Conservation (phyloP, 805 yeast genomes). For the Candida vaughaniae region DNA sequence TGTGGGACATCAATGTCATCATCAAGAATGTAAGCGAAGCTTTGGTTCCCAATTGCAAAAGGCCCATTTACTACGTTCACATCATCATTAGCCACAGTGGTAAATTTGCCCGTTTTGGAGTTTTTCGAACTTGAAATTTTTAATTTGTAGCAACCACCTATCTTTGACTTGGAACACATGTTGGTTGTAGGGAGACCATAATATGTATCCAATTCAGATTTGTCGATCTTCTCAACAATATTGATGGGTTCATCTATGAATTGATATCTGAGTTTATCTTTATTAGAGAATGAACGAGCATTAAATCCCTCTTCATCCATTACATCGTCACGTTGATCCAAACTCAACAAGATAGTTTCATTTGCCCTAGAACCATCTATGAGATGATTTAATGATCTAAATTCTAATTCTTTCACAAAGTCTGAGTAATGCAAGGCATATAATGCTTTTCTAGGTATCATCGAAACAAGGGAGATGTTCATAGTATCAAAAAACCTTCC, state of each 20-base stretch:
- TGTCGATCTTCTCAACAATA: constrained; percentile 15
- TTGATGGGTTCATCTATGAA: constrained; percentile 51
- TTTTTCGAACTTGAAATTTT: constrained; percentile 29
- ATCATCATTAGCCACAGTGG: constrained; percentile 54
- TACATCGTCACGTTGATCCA: constrained; percentile 34
- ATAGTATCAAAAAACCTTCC: constrained; percentile 20
- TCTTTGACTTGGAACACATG: constrained; percentile 57
- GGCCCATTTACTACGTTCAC: constrained; percentile 45
- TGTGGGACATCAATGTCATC: constrained; percentile 63
- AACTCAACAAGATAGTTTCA: constrained; percentile 63
- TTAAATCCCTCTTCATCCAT: constrained; percentile 22
- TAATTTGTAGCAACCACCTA: constrained; percentile 53
- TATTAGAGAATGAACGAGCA: constrained; percentile 27
- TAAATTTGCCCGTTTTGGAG: constrained; percentile 2
- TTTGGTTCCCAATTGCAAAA: constrained; percentile 52
- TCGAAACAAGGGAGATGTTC: constrained; percentile 20
- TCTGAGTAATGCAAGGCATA: constrained; percentile 49
- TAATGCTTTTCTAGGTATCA: constrained; percentile 36
- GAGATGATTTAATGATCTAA: constrained; percentile 54
- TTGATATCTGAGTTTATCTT: constrained; percentile 55
- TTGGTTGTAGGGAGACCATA: constrained; percentile 48
- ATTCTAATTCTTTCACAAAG: constrained; percentile 68
- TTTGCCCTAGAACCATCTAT: constrained; percentile 51
- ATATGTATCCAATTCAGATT: constrained; percentile 4
- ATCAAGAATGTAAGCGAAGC: constrained; percentile 64